These are phyloP conservation scores for Ganoderma multipileum DNA, from an alignment of 1,284 basidiomycete genomes.

Conservation along the genomic window DNA sequence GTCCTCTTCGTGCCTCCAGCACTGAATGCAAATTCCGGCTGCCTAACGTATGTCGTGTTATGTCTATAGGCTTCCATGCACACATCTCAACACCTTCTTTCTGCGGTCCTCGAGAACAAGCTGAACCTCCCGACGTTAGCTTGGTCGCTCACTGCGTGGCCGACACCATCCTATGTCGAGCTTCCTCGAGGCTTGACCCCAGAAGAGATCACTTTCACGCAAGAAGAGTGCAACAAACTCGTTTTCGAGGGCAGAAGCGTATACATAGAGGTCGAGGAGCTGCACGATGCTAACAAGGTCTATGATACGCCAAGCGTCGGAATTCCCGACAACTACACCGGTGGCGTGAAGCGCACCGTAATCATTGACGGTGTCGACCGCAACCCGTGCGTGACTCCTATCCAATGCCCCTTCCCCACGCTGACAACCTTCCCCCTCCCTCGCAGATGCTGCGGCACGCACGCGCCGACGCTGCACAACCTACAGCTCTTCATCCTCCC, in stretches of 20 bases:
- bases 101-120: conserved; percentile 77
- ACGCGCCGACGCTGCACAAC: conserved; percentile 75
- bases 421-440: neutral
- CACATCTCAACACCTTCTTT: conserved; percentile 85
- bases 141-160: conserved; percentile 80
- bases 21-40: conserved; percentile 44
- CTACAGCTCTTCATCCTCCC: conserved; percentile 77
- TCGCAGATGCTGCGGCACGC: conserved; percentile 85
- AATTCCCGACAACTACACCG: conserved; percentile 74
- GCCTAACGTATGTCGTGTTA: conserved; percentile 55
- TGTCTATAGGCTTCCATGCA: conserved; percentile 79
- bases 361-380: conserved; percentile 84
- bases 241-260: conserved; percentile 69
- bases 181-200: conserved; percentile 72
- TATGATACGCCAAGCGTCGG: conserved; percentile 51
- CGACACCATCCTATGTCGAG: conserved; percentile 80
- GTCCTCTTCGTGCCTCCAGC: neutral
- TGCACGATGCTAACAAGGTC: conserved; percentile 35
- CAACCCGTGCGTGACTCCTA: conserved; percentile 62
- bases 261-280: conserved; percentile 72
- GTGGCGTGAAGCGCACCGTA: conserved; percentile 82
- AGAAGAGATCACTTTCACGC: conserved; percentile 69
- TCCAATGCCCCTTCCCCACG: neutral
- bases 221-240: conserved; percentile 70
- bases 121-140: conserved; percentile 81